Evolutionary conservation across 129 eudicot species (phyloP).

Genomic region (Scalesia atractyloides): DNA sequence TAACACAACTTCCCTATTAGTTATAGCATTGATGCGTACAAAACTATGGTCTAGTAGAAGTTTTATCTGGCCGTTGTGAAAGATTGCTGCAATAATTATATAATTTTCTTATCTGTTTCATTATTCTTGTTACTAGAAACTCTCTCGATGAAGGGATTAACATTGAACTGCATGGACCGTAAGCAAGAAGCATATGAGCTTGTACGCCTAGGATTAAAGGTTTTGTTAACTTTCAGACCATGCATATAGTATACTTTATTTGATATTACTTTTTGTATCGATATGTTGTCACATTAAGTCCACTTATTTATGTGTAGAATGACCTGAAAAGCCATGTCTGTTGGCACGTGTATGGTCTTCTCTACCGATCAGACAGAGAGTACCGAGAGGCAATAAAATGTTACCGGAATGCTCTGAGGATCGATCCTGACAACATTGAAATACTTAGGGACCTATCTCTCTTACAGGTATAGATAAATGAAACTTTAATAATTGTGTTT

Average conservation of each 20-base stretch:
- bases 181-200: conserved; percentile 98
- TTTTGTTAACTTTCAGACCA: conserved; percentile 33
- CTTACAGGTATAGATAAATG: conserved; percentile 61
- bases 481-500: neutral
- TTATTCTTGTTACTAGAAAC: conserved; percentile 61
- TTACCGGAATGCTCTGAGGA: conserved; percentile 93
- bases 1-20: neutral
- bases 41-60: conserved; percentile 9
- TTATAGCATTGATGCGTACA: conserved; percentile 3
- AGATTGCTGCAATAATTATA: conserved; percentile 9
- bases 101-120: neutral
- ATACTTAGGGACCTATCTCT: conserved; percentile 93
- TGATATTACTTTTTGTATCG: neutral
- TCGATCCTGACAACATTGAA: conserved; percentile 98
- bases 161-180: conserved; percentile 99
- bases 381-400: conserved; percentile 97
- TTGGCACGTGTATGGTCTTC: conserved; percentile 99
- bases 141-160: conserved; percentile 93
- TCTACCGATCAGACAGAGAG: conserved; percentile 96
- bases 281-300: neutral
- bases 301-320: conserved; percentile 59
- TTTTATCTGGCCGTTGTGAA: neutral
- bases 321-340: conserved; percentile 99
- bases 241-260: conserved; percentile 1
- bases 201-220: conserved; percentile 96